These are phyloP conservation scores for Kregervanrija delftensis DNA, from an alignment of 805 yeast genomes.

Conservation along the genomic window DNA sequence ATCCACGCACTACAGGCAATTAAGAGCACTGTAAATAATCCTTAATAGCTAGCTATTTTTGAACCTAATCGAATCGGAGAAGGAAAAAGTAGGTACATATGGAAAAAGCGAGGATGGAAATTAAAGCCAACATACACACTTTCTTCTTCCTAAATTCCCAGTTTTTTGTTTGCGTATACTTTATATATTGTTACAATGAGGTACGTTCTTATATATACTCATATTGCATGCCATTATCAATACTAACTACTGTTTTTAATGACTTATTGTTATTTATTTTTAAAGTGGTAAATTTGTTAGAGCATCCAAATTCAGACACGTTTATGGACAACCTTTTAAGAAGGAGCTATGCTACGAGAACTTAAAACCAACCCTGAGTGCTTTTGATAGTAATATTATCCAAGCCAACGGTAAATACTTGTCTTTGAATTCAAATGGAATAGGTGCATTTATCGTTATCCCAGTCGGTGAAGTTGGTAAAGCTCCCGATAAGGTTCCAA, in stretches of 20 bases:
- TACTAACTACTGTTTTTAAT: no score
- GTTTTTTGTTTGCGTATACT: not conserved
- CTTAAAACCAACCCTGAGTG: constrained; percentile 76
- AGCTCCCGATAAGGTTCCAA: constrained; percentile 86
- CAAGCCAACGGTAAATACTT: constrained; percentile 82
- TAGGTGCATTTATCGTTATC: constrained; percentile 94
- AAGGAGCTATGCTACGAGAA: constrained; percentile 71
- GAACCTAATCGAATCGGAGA: no score
- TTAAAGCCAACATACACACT: no score
- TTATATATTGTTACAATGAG: constrained; percentile 1
- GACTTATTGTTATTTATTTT: no score
- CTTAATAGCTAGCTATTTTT: no score
- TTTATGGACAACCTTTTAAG: constrained; percentile 80
- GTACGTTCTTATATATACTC: no score
- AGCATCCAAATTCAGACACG: constrained; percentile 95
- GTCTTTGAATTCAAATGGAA: constrained; percentile 86
- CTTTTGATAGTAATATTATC: constrained; percentile 92
- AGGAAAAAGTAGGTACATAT: no score
- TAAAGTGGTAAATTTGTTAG: constrained; percentile 81
- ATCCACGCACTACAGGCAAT: no score
- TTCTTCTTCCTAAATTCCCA: no score
- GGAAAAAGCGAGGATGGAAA: no score
- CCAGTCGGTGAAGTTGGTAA: constrained; percentile 85
- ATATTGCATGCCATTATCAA: no score
- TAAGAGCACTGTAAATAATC: no score